Evolutionary conservation across 169 alveolate species (phyloP).

Genomic region (Plasmodium sp.): DNA sequence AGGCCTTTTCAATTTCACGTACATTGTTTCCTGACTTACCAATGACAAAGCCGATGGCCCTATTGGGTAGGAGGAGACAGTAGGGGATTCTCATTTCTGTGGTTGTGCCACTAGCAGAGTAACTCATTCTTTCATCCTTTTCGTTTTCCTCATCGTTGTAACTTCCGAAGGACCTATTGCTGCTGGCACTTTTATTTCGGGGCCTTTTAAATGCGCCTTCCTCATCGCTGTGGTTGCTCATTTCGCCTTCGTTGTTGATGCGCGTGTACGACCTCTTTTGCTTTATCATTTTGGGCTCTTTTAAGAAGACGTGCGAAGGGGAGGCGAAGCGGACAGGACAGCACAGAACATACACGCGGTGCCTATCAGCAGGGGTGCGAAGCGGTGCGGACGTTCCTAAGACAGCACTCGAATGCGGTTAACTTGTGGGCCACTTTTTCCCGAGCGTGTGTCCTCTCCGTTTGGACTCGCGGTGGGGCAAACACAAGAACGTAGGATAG

Average conservation of each 20-base stretch:
- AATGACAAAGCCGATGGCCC: constrained; percentile 65
- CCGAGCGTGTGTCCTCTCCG: neutral
- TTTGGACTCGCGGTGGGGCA: neutral
- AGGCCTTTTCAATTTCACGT: constrained; percentile 69
- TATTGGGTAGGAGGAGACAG: constrained; percentile 54
- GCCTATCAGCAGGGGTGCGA: neutral
- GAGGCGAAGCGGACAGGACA: neutral
- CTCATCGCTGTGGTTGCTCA: constrained; percentile 31
- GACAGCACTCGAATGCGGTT: neutral
- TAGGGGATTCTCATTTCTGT: constrained; percentile 64
- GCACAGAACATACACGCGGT: neutral
- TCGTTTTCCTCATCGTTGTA: constrained; percentile 16
- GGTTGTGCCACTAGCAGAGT: neutral
- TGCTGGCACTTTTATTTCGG: constrained; percentile 41
- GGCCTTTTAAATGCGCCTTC: constrained; percentile 34
- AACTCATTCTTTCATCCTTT: neutral
- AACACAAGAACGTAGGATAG: neutral
- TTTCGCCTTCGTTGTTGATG: constrained; percentile 16
- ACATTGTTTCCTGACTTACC: constrained; percentile 70
- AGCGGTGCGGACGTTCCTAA: neutral
- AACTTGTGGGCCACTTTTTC: neutral
- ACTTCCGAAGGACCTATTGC: constrained; percentile 55
- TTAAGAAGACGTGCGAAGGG: neutral
- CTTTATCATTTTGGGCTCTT: constrained; percentile 23
- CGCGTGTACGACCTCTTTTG: constrained; percentile 57